phyloP scores from a whole-genome alignment of 1,284 basidiomycete genomes.

The Athelia psychrophila region DNA sequence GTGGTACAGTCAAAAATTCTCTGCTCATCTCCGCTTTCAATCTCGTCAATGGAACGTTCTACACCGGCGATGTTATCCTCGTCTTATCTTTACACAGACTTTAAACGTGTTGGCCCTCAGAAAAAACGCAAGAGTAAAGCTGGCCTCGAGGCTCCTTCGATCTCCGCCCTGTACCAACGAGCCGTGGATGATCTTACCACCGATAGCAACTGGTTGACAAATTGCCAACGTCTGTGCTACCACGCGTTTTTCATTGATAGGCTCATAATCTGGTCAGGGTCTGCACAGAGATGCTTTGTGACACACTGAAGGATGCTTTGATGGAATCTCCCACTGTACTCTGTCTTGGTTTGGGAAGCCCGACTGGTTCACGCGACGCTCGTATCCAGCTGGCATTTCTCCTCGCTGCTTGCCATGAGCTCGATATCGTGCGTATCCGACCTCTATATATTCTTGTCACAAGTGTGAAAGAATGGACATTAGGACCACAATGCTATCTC shows the following conservation, averaged over 20 bases:
- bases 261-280: not conserved
- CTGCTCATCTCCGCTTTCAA: no score
- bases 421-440: constrained; percentile 49
- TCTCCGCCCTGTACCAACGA: not conserved
- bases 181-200: not conserved
- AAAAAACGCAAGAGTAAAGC: not conserved
- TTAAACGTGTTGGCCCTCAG: not conserved
- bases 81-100: not conserved
- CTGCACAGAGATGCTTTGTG: not conserved
- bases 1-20: no score
- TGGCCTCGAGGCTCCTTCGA: not conserved
- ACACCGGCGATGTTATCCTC: not conserved
- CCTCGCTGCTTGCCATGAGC: constrained; percentile 45
- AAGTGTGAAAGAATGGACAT: constrained; percentile 4
- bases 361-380: constrained; percentile 53
- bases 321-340: constrained; percentile 26
- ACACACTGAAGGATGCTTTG: constrained; percentile 1
- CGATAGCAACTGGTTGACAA: not conserved
- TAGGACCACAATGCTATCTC: constrained; percentile 48
- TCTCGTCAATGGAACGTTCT: no score
- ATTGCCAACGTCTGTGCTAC: constrained; percentile 1
- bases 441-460: constrained; percentile 2
- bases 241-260: not conserved
- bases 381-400: constrained; percentile 68
- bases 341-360: constrained; percentile 73